Conservation (phyloP, 805 yeast species). For the Candida koratica region DNA sequence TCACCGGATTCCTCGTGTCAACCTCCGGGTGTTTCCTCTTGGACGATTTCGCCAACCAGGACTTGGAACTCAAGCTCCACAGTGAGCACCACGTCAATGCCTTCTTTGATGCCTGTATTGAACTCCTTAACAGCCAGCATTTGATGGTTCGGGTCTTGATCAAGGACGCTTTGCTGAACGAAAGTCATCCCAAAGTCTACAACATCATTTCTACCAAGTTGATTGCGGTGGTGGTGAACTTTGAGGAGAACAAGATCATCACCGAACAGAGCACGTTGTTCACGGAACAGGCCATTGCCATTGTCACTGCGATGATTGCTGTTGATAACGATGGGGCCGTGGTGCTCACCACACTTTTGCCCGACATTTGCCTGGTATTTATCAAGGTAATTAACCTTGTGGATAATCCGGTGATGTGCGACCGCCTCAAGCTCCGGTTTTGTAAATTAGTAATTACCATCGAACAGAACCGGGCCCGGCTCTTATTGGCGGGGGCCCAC, state of each 20-base stretch:
- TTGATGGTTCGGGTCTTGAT: conserved; percentile 63
- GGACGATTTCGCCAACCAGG: conserved; percentile 23
- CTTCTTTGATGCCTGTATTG: conserved; percentile 50
- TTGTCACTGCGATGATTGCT: conserved; percentile 39
- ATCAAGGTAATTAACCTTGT: conserved; percentile 26
- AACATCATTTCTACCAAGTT: conserved; percentile 46
- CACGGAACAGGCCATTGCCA: conserved; percentile 48
- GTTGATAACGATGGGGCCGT: conserved; percentile 35
- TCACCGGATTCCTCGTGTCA: conserved; percentile 70
- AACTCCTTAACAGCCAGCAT: conserved; percentile 45
- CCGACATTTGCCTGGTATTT: conserved; percentile 26
- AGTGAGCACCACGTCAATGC: conserved; percentile 37
- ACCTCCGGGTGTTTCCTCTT: conserved; percentile 59
- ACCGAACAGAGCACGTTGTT: conserved; percentile 33
- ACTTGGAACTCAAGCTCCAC: conserved; percentile 23
- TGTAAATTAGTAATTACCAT: conserved; percentile 36
- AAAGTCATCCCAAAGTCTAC: conserved; percentile 57
- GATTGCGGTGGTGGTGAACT: conserved; percentile 31
- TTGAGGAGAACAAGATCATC: conserved; percentile 23
- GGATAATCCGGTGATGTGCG: conserved; percentile 24
- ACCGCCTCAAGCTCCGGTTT: conserved; percentile 42
- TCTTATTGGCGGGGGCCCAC: conserved; percentile 43
- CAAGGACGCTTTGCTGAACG: conserved; percentile 65
- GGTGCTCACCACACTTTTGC: conserved; percentile 28
- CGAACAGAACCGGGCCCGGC: conserved; percentile 29